Conservation (phyloP, 352 stramenopile species). For the Phytophthora sansomeana region DNA sequence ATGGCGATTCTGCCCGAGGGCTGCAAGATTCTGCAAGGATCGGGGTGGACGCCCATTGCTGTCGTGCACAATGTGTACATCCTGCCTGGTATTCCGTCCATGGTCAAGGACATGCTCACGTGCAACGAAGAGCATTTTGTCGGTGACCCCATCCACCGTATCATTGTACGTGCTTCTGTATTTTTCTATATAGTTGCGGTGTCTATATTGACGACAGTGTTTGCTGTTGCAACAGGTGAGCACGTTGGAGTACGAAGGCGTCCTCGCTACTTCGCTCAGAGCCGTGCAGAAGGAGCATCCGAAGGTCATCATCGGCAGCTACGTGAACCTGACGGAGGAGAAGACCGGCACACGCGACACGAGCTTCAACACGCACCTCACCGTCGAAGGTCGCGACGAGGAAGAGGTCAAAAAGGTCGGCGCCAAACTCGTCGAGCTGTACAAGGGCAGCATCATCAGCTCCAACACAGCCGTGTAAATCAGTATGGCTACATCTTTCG, state of each 20-base stretch:
- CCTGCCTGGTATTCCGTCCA: constrained; percentile 74
- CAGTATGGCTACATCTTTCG: too few species aligned
- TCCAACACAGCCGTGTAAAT: constrained; percentile 18
- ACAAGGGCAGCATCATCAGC: constrained; percentile 18
- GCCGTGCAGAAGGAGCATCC: constrained; percentile 67
- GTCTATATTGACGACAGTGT: neutral
- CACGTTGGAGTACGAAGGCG: constrained; percentile 66
- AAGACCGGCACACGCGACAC: constrained; percentile 54
- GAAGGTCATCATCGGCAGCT: constrained; percentile 77
- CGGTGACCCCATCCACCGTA: constrained; percentile 59
- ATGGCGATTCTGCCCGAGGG: constrained; percentile 56
- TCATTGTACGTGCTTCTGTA: constrained; percentile 4
- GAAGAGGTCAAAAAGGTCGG: constrained; percentile 60
- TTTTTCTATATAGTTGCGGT: neutral
- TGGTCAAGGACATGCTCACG: constrained; percentile 82
- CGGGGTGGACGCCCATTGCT: constrained; percentile 73
- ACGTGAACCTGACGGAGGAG: constrained; percentile 73
- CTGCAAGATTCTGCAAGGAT: constrained; percentile 55
- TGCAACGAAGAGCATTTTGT: constrained; percentile 80
- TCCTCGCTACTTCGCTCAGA: constrained; percentile 62
- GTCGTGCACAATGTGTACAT: constrained; percentile 85
- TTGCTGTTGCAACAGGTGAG: constrained; percentile 47
- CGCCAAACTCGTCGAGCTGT: constrained; percentile 40
- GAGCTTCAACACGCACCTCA: constrained; percentile 70
- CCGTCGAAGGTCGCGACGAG: constrained; percentile 53